A percentile compares a stretch with the other conserved stretches of the same genome.
These are phyloP conservation scores for Akanthomyces muscarius DNA, from an alignment of 2,329 filamentous ascomycete genomes.

Conservation along the genomic window DNA sequence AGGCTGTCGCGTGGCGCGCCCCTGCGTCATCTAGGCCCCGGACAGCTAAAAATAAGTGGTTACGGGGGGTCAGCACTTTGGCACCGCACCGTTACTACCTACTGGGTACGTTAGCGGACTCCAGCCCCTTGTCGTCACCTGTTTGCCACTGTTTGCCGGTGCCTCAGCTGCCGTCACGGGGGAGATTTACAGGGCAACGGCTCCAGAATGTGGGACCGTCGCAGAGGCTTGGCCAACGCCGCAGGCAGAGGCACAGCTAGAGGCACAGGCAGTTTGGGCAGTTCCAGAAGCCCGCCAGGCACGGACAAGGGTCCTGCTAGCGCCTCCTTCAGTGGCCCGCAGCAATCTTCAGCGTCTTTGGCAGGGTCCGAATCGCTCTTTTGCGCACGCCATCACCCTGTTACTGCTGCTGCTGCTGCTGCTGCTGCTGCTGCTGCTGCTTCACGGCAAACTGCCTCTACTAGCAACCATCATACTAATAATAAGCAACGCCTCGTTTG, in stretches of 20 bases:
- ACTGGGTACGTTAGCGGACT: too few species aligned
- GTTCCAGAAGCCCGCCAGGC: not conserved
- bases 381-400: not conserved
- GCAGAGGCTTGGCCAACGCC: not conserved
- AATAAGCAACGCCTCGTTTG: not conserved
- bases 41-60: not conserved
- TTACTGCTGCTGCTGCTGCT: not conserved
- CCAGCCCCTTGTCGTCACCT: not conserved
- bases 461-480: not conserved
- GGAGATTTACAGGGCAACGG: not conserved
- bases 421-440: not conserved
- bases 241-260: not conserved
- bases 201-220: constrained; percentile 20
- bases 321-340: not conserved
- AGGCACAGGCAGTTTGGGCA: not conserved
- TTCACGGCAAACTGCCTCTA: not conserved
- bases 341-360: not conserved
- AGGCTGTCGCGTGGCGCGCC: constrained; percentile 9
- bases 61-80: not conserved
- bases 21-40: not conserved
- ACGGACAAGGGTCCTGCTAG: not conserved
- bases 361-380: not conserved
- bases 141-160: not conserved
- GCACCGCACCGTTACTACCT: too few species aligned
- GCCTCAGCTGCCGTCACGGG: too few species aligned